A percentile compares a stretch with the other conserved stretches of the same genome.
phyloP scores from a whole-genome alignment of 148 eudicot species.

The Nyssa sinensis region DNA sequence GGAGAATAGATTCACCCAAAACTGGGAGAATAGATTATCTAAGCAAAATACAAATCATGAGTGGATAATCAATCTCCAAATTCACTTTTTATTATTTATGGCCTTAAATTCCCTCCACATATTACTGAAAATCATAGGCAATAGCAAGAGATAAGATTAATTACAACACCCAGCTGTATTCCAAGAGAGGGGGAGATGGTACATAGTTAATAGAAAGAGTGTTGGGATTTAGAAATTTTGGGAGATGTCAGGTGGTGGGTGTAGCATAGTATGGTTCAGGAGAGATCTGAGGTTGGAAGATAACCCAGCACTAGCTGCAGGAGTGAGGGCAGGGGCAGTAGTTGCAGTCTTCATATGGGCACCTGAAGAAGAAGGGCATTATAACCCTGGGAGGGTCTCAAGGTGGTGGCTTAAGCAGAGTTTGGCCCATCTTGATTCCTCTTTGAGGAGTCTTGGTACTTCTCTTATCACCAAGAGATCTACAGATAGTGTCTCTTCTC shows the following conservation, averaged over 20 bases:
- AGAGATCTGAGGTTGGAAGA: slow-evolving; percentile 96
- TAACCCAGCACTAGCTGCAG: slow-evolving; percentile 91
- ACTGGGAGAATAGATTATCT: slow-evolving; percentile 2
- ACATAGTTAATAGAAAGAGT: background rate
- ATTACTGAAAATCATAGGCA: background rate
- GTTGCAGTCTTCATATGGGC: slow-evolving; percentile 84
- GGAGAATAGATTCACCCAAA: slow-evolving; percentile 13
- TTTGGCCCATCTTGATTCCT: slow-evolving; percentile 75
- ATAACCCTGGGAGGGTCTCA: slow-evolving; percentile 90
- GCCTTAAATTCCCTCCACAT: slow-evolving; percentile 7
- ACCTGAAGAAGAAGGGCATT: slow-evolving; percentile 96
- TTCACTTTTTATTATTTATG: background rate
- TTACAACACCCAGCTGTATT: background rate
- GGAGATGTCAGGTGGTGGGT: slow-evolving; percentile 51
- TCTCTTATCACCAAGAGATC: slow-evolving; percentile 83
- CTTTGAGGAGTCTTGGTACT: slow-evolving; percentile 80
- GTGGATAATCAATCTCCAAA: background rate
- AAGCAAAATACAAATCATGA: background rate
- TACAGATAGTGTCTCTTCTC: slow-evolving; percentile 72
- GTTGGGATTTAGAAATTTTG: slow-evolving; percentile 5
- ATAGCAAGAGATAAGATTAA: background rate
- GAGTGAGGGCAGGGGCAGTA: slow-evolving; percentile 77
- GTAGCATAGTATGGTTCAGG: slow-evolving; percentile 98
- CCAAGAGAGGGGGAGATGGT: background rate
- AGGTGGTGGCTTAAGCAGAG: slow-evolving; percentile 99